Conservation (phyloP, 169 alveolate genomes). For the Eimeria praecox region DNA sequence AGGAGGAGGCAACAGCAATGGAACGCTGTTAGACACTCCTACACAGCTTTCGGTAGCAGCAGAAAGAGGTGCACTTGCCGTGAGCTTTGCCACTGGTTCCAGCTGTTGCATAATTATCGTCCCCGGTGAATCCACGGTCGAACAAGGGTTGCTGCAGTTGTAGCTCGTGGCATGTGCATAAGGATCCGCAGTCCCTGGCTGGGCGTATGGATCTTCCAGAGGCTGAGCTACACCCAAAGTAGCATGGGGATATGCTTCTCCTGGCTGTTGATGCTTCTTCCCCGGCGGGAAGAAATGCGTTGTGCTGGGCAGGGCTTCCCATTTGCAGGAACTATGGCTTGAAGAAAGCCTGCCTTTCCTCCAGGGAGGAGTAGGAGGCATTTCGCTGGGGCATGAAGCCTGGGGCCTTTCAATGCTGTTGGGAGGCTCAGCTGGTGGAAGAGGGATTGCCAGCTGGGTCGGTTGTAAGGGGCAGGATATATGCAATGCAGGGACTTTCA, state of each 20-base stretch:
- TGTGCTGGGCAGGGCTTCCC: conserved; percentile 2
- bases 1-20: conserved; percentile 30
- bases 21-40: conserved; percentile 19
- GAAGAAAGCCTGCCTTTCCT: conserved; percentile 12
- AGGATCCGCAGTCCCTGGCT: conserved; percentile 15
- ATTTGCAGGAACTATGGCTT: background rate
- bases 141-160: conserved; percentile 2
- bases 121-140: background rate
- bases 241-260: background rate
- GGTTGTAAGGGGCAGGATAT: background rate
- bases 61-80: conserved; percentile 7
- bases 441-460: conserved; percentile 41
- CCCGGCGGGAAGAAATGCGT: conserved; percentile 4
- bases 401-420: background rate
- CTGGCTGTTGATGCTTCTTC: background rate
- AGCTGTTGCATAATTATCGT: conserved; percentile 1
- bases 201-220: conserved; percentile 38
- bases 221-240: background rate
- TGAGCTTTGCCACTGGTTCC: conserved; percentile 24
- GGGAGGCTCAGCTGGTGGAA: conserved; percentile 69
- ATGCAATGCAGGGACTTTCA: conserved; percentile 1
- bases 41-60: background rate
- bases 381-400: background rate
- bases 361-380: conserved; percentile 64
- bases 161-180: conserved; percentile 33